Base-by-base conservation (phyloP, 495 filamentous ascomycete species). In the Annulohypoxylon stygium region DNA sequence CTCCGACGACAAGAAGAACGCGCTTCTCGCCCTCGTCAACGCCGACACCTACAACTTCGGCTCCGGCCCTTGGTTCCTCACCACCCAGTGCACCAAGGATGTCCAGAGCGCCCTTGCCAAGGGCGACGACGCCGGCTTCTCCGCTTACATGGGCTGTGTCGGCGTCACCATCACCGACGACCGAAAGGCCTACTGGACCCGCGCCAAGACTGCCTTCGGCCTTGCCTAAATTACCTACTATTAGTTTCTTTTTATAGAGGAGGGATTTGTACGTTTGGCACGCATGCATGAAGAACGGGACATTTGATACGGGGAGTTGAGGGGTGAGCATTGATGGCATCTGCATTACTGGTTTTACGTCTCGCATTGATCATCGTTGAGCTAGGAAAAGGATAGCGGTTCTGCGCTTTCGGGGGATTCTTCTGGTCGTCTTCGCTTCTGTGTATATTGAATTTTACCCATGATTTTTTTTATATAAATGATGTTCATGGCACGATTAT, bases 41-140 rank as follows among this genome's bases (percentile, higher is more conserved):
- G 74, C 77, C 0, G 86, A 93, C 71, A 77, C 86, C 20, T 89
- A 87, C 73, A 90, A 92, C 78, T 97, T 94, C 79, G 92, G 86
- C 2, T 88, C 85, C 33, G 94, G 87, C 20, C 87, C 89, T 3
- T 97, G 93, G 94, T 96, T 91, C 75, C 69, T 93, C 45, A 88
- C 78, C 4, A 91, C 84, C 1, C 85, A 93, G 78, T 97, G 93
- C 80, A 59, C 67, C 0, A 16, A 64, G 4, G 78, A 74, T 6
- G 83, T 90, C 41, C 76, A 84, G 48, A 16, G 54, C 3, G 80
- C 75, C 18, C 82, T 95, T 73, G 80, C 83, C 70, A 61, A 67
- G 10, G 88, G 85, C 1, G 81, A 76, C 20, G 82, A 90, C 76
- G 82, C 67, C 0, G 92, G 89, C 0, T 95, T 87, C 82, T 33